Evolutionary conservation across 805 yeast genomes (phyloP).

Genomic region (Metschnikowia chrysomelidarum): DNA sequence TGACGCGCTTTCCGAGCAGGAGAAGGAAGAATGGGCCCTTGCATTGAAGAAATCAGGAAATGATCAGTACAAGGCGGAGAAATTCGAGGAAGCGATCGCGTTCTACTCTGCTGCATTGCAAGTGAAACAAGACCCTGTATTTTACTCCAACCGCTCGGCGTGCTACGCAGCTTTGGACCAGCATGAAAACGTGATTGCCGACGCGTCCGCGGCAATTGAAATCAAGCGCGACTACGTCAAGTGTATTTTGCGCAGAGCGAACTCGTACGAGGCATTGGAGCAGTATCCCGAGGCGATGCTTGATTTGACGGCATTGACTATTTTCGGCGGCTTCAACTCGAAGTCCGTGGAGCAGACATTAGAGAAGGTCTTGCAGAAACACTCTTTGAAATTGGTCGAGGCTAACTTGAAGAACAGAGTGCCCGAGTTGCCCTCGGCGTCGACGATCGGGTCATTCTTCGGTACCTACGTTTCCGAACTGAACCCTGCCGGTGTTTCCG

Average conservation of each 20-base stretch:
- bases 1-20: slow-evolving; percentile 43
- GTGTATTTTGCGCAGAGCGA: slow-evolving; percentile 90
- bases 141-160: slow-evolving; percentile 94
- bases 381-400: slow-evolving; percentile 70
- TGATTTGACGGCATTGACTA: slow-evolving; percentile 86
- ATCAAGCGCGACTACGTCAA: slow-evolving; percentile 88
- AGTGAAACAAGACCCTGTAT: slow-evolving; percentile 80
- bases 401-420: slow-evolving; percentile 51
- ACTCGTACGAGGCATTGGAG: slow-evolving; percentile 82
- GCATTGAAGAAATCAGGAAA: slow-evolving; percentile 91
- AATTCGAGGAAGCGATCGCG: slow-evolving; percentile 72
- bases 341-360: slow-evolving; percentile 74
- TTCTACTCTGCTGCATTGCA: slow-evolving; percentile 76
- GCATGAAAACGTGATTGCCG: slow-evolving; percentile 81
- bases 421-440: slow-evolving; percentile 71
- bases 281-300: slow-evolving; percentile 80
- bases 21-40: slow-evolving; percentile 63
- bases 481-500: slow-evolving; percentile 47
- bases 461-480: slow-evolving; percentile 73
- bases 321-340: slow-evolving; percentile 80
- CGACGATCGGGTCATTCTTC: slow-evolving; percentile 82
- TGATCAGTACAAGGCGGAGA: slow-evolving; percentile 64
- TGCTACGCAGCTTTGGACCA: slow-evolving; percentile 83
- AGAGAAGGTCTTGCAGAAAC: slow-evolving; percentile 82
- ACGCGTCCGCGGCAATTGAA: slow-evolving; percentile 80